Base-by-base conservation (phyloP, 768 basidiomycete genomes). In the Suillus weaverae region DNA sequence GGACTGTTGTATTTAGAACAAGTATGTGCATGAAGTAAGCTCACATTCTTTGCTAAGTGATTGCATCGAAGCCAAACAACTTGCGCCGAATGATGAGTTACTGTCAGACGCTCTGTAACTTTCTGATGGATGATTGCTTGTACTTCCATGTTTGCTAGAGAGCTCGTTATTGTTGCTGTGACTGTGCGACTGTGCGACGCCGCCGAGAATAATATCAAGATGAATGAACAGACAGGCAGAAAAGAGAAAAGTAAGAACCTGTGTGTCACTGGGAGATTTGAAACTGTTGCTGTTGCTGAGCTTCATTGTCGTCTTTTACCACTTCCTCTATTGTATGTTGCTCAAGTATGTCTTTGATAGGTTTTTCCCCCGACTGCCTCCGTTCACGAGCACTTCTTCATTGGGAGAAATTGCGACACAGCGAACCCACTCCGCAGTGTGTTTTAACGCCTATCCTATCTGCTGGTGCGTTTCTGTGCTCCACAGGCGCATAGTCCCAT, bases 401-500 rank as follows among this genome's bases (percentile, higher is more conserved):
- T 20, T 44, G 36, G 59, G 59, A 18, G 59, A 60, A 39, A 43
- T 43, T 30, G 59, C 59, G 4, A 44, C 9, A 33, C 26, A 44
- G 5, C 18, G 4, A 60, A 32, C 33, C 4, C 14, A 26, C 26
- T 26, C 6, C 2, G 4, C 5, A 8, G 32, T 18, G 39, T 60
- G 59, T 22, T 26, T 22, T 4, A 48, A 9, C 26, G 46, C n/a
- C 0, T 22, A 22, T 11, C 46, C 46, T 26, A 48, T 48, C 22
- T 48, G 46, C 10, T 22, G 46, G 46, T 48, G 22, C 26, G 46
- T 22, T 3, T 22, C 26, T 10, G 48, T 16, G 22, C 35, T 30
- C 76, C 76, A 76, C 1, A 76, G 60, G 0, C 76, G 73, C 3
- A 71, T 70, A 33, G 72, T 70, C 2, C 69, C 73, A n/a, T 77